Percentiles rank a stretch among this genome's conserved stretches.
Evolutionary conservation across 805 yeast species (phyloP).

Genomic region (Sugiyamaella boreocaroliniensis): DNA sequence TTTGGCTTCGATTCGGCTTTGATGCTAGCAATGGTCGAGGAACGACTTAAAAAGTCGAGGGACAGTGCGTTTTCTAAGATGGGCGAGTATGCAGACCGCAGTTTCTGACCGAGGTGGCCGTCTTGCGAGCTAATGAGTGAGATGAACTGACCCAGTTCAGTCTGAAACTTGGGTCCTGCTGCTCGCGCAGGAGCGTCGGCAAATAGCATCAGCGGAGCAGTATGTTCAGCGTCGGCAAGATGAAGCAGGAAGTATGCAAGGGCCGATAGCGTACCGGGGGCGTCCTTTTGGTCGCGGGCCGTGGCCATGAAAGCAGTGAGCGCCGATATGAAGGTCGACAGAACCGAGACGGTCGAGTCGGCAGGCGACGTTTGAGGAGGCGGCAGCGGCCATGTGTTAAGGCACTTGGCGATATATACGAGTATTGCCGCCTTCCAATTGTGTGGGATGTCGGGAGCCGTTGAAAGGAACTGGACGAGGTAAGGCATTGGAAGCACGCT

Average conservation of each 20-base stretch:
- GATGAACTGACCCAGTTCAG: neutral
- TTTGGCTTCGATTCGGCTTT: neutral
- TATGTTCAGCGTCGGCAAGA: neutral
- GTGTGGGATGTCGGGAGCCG: neutral
- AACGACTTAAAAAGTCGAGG: neutral
- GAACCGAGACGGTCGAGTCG: too few relatives aligned
- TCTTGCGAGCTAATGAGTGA: neutral
- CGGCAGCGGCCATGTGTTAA: too few relatives aligned
- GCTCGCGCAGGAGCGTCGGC: neutral
- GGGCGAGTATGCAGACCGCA: neutral
- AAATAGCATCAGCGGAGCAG: neutral
- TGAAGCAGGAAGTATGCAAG: neutral
- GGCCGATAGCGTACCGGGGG: neutral
- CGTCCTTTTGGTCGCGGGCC: neutral
- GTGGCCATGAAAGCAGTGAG: neutral
- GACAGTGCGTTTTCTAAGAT: neutral
- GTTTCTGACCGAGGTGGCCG: neutral
- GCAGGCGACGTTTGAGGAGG: too few relatives aligned
- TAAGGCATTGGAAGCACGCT: constrained; percentile 20
- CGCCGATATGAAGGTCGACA: neutral
- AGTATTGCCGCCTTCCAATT: neutral
- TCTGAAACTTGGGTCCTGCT: neutral
- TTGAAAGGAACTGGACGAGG: constrained; percentile 13
- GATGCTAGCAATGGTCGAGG: neutral
- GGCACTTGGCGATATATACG: neutral